Evolutionary conservation across 2,329 filamentous ascomycete species (phyloP).

Genomic region (Cyphellophora europaea): DNA sequence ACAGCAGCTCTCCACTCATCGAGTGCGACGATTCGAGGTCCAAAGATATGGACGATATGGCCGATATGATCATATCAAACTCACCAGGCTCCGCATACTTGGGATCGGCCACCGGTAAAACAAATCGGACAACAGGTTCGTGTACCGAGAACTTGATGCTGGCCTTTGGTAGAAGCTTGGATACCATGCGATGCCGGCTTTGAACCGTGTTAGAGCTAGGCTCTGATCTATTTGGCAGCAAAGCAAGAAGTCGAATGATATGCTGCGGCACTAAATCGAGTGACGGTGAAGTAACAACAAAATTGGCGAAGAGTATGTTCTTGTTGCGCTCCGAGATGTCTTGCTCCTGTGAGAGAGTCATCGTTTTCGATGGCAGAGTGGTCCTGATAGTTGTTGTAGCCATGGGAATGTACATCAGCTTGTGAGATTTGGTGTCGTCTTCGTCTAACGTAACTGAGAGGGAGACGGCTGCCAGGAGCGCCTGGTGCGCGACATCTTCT

Average conservation of each 20-base stretch:
- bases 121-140: constrained; percentile 85
- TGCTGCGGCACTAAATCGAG: constrained; percentile 88
- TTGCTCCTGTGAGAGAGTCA: constrained; percentile 62
- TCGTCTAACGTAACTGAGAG: constrained; percentile 88
- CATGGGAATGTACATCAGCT: constrained; percentile 91
- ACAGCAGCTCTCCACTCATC: constrained; percentile 71
- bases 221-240: constrained; percentile 45
- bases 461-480: constrained; percentile 80
- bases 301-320: constrained; percentile 92
- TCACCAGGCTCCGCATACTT: constrained; percentile 56
- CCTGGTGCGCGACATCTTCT: constrained; percentile 89
- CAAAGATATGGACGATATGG: constrained; percentile 83
- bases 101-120: constrained; percentile 62
- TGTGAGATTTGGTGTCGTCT: constrained; percentile 73
- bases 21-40: constrained; percentile 97
- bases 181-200: constrained; percentile 59
- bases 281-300: constrained; percentile 91
- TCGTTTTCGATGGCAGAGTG: constrained; percentile 86
- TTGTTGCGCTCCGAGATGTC: constrained; percentile 78
- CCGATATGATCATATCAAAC: constrained; percentile 90
- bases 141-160: constrained; percentile 94
- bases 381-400: constrained; percentile 91
- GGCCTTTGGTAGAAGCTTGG: constrained; percentile 84
- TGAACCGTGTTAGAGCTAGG: constrained; percentile 25
- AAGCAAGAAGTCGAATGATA: constrained; percentile 70